A percentile compares a stretch with the other conserved stretches of the same genome.
phyloP scores from a whole-genome alignment of 768 basidiomycete genomes.

The Mycena capillaripes region DNA sequence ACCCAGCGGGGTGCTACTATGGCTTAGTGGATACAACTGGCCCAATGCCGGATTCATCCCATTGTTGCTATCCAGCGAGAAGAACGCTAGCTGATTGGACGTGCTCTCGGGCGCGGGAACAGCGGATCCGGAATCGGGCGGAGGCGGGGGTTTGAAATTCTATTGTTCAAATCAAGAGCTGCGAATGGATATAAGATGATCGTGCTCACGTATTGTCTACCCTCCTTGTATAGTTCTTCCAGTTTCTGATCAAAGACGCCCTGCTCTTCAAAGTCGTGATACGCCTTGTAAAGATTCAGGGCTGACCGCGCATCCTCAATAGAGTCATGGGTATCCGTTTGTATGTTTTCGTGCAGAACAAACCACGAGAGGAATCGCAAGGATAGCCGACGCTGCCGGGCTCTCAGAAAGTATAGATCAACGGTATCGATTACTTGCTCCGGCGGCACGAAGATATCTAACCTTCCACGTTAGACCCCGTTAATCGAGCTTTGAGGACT shows the following conservation, averaged over 20 bases:
- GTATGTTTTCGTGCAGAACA: slow-evolving; percentile 92
- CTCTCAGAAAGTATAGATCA: slow-evolving; percentile 90
- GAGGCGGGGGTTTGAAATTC: slow-evolving; percentile 71
- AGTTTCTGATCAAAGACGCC: slow-evolving; percentile 89
- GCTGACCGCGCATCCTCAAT: slow-evolving; percentile 96
- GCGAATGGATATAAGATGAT: neutral
- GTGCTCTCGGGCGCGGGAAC: slow-evolving; percentile 20
- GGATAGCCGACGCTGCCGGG: slow-evolving; percentile 89
- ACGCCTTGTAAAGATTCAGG: slow-evolving; percentile 86
- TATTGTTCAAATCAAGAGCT: slow-evolving; percentile 39
- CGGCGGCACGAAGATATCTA: slow-evolving; percentile 96
- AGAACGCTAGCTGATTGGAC: slow-evolving; percentile 31
- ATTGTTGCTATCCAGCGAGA: slow-evolving; percentile 23
- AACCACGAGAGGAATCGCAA: slow-evolving; percentile 96
- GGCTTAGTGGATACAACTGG: slow-evolving; percentile 32
- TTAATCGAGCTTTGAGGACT: slow-evolving; percentile 44
- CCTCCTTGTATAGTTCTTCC: slow-evolving; percentile 87
- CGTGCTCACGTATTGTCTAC: slow-evolving; percentile 75
- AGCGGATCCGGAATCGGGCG: slow-evolving; percentile 33
- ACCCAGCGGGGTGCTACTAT: slow-evolving; percentile 26
- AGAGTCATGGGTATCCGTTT: slow-evolving; percentile 96
- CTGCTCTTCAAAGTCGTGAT: slow-evolving; percentile 79
- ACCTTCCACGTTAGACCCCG: neutral
- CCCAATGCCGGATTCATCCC: slow-evolving; percentile 17
- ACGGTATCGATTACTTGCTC: slow-evolving; percentile 98